Conservation (phyloP, 208 protist species). For the Acanthamoeba castellanii region DNA sequence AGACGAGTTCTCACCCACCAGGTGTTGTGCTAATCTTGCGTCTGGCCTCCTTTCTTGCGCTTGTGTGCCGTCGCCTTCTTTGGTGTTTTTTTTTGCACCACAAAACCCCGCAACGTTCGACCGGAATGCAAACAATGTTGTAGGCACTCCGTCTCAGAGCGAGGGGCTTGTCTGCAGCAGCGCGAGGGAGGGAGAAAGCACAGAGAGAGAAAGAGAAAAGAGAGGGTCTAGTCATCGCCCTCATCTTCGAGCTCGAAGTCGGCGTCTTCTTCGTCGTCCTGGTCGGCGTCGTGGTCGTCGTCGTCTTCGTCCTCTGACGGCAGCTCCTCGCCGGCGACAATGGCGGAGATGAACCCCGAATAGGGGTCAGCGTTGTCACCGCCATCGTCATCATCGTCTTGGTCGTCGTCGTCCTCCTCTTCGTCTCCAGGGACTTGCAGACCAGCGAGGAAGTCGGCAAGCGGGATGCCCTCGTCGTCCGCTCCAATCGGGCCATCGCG, state of each 20-base stretch:
- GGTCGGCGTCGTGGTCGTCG: conserved; percentile 48
- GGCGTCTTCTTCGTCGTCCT: conserved; percentile 57
- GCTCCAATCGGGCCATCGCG: conserved; percentile 17
- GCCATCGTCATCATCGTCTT: neutral
- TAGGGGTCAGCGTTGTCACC: conserved; percentile 22
- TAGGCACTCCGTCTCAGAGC: no score
- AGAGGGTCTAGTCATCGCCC: neutral
- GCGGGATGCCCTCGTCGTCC: conserved; percentile 29
- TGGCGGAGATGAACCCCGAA: conserved; percentile 50
- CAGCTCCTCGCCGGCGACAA: conserved; percentile 54
- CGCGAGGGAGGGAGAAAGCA: no score
- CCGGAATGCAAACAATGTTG: no score
- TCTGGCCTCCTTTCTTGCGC: no score
- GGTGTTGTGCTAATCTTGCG: no score
- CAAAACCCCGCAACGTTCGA: no score
- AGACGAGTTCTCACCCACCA: no score
- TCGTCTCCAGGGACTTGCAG: neutral
- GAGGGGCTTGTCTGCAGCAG: no score
- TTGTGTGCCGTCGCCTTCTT: no score
- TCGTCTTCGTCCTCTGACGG: conserved; percentile 68
- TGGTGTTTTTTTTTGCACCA: no score
- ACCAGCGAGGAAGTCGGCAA: conserved; percentile 3
- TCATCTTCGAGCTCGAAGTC: conserved; percentile 30
- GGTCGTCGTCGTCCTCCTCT: neutral
- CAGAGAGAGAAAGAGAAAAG: no score